Percentiles rank a stretch among this genome's conserved stretches.
phyloP scores from a whole-genome alignment of 768 basidiomycete species.

The Leucosporidium creatinivorum region DNA sequence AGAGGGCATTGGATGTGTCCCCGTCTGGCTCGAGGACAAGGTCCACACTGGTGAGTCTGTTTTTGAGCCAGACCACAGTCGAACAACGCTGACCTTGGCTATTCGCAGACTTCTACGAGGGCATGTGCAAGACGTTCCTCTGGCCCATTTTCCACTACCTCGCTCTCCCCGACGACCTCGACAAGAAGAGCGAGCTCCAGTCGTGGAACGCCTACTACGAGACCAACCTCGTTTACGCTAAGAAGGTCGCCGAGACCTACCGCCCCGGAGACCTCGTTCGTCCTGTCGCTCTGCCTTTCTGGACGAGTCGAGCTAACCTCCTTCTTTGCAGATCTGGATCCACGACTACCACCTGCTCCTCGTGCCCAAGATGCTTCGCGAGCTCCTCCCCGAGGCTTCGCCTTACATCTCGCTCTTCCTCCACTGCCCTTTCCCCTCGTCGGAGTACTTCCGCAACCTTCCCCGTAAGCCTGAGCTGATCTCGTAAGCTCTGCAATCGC shows the following conservation, averaged over 20 bases:
- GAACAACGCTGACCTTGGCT: background rate
- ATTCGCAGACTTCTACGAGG: slow-evolving; percentile 46
- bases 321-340: slow-evolving; percentile 39
- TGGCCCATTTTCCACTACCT: slow-evolving; percentile 99
- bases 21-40: slow-evolving; percentile 84
- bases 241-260: slow-evolving; percentile 69
- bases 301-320: background rate
- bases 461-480: slow-evolving; percentile 55
- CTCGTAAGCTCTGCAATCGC: slow-evolving; percentile 2
- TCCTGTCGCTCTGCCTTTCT: slow-evolving; percentile 48
- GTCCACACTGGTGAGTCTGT: slow-evolving; percentile 52
- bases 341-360: slow-evolving; percentile 95
- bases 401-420: slow-evolving; percentile 74
- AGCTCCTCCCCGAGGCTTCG: slow-evolving; percentile 54
- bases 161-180: slow-evolving; percentile 92
- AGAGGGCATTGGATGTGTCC: slow-evolving; percentile 64
- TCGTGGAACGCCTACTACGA: slow-evolving; percentile 68
- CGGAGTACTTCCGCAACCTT: slow-evolving; percentile 88
- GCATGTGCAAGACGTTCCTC: slow-evolving; percentile 85
- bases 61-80: background rate
- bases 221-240: slow-evolving; percentile 79
- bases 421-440: slow-evolving; percentile 95
- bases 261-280: slow-evolving; percentile 85
- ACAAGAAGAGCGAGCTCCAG: slow-evolving; percentile 66
- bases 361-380: slow-evolving; percentile 74